Evolutionary conservation across 306 rosid genomes (phyloP).

Genomic region (Vicia villosa): DNA sequence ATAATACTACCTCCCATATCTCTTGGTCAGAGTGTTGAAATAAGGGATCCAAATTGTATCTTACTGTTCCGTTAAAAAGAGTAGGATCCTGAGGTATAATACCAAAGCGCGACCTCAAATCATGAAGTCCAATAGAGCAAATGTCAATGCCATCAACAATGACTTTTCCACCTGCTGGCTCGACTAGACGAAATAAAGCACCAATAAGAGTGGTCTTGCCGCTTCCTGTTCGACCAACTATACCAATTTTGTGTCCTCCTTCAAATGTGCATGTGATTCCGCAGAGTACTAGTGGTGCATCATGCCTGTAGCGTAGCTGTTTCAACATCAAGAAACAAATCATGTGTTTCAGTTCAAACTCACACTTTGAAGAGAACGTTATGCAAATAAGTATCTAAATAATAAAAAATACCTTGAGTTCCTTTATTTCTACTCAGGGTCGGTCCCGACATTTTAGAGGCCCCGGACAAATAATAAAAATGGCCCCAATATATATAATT

Average conservation of each 20-base stretch:
- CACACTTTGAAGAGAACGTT: conserved; percentile 3
- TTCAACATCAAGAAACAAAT: conserved; percentile 26
- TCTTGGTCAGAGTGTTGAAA: conserved; percentile 69
- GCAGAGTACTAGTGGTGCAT: conserved; percentile 75
- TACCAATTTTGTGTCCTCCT: conserved; percentile 87
- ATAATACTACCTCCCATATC: conserved; percentile 66
- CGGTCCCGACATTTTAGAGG: too few species aligned
- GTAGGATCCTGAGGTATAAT: conserved; percentile 68
- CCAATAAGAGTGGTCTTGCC: conserved; percentile 91
- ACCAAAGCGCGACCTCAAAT: conserved; percentile 78
- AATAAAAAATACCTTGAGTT: conserved; percentile 58
- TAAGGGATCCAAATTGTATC: conserved; percentile 89
- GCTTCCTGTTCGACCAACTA: conserved; percentile 86
- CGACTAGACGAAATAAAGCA: conserved; percentile 83
- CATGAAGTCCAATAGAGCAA: conserved; percentile 77
- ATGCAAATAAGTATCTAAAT: conserved; percentile 15
- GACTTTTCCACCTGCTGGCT: conserved; percentile 75
- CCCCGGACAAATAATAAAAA: too few species aligned
- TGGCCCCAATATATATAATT: too few species aligned
- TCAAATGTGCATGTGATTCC: conserved; percentile 78
- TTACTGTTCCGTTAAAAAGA: conserved; percentile 62
- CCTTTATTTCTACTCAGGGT: conserved; percentile 68
- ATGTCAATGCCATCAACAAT: conserved; percentile 81
- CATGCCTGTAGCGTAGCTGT: conserved; percentile 74
- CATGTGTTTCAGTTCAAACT: conserved; percentile 2